These are phyloP conservation scores for Neocallimastix lanati DNA, from an alignment of 192 early-diverging fungal species.

Conservation along the genomic window DNA sequence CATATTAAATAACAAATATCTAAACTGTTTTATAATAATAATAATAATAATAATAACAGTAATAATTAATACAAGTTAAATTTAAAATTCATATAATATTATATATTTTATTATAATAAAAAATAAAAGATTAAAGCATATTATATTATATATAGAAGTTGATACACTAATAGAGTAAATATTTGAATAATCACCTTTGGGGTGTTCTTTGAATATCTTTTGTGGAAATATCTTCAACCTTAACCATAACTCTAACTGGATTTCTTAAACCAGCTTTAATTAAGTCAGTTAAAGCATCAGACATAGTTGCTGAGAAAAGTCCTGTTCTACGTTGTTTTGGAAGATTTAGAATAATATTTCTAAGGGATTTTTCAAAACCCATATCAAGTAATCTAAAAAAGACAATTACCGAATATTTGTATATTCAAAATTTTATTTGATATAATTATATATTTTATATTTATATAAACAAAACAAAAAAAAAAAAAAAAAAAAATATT, in stretches of 20 bases:
- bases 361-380: slow-evolving; percentile 73
- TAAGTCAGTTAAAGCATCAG: slow-evolving; percentile 63
- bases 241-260: slow-evolving; percentile 72
- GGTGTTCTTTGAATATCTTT: not conserved
- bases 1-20: slow-evolving; percentile 56
- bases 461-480: too few species aligned
- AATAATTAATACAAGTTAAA: too few species aligned
- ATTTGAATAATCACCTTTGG: not conserved
- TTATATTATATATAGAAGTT: too few species aligned
- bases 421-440: too few species aligned
- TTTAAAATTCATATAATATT: too few species aligned
- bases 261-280: slow-evolving; percentile 78
- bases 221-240: slow-evolving; percentile 44
- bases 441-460: too few species aligned
- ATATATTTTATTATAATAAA: too few species aligned
- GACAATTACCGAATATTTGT: too few species aligned
- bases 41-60: not conserved
- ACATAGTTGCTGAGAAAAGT: slow-evolving; percentile 93
- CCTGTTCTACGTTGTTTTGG: slow-evolving; percentile 92
- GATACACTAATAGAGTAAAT: too few species aligned
- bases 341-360: slow-evolving; percentile 53
- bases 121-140: too few species aligned
- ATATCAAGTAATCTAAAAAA: slow-evolving; percentile 60
- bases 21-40: slow-evolving; percentile 14
- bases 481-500: too few species aligned